These are phyloP conservation scores for Pseudogymnoascus sp. DNA, from an alignment of 2,329 filamentous ascomycete species.

Conservation along the genomic window DNA sequence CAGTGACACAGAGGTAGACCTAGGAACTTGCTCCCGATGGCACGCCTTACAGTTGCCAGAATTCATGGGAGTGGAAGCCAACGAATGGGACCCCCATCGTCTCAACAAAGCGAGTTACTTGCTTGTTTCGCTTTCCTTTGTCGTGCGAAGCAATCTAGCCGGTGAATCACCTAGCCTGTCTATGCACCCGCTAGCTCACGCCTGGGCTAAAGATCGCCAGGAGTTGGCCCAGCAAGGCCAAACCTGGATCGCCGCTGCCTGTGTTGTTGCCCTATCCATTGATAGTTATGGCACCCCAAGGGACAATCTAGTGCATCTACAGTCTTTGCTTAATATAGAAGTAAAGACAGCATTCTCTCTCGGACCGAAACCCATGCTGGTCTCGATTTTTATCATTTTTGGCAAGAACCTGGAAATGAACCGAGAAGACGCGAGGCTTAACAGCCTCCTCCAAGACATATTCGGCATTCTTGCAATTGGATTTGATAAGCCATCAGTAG, in stretches of 20 bases:
- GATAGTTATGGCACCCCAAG: constrained; percentile 4
- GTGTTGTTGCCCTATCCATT: constrained; percentile 18
- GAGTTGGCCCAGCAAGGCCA: neutral
- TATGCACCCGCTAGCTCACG: constrained; percentile 32
- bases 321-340: constrained; percentile 16
- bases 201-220: constrained; percentile 29
- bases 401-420: constrained; percentile 12
- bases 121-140: constrained; percentile 27
- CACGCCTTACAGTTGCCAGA: constrained; percentile 18
- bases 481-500: constrained; percentile 12
- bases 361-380: constrained; percentile 8
- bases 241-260: constrained; percentile 16
- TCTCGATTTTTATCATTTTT: constrained; percentile 15
- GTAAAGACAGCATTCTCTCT: constrained; percentile 10
- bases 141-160: constrained; percentile 15
- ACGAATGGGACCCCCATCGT: constrained; percentile 26
- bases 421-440: constrained; percentile 16
- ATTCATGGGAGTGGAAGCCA: constrained; percentile 16
- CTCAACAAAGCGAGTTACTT: constrained; percentile 23
- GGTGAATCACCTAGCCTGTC: constrained; percentile 19
- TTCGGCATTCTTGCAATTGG: constrained; percentile 14
- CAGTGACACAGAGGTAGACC: neutral
- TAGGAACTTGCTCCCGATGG: constrained; percentile 13
- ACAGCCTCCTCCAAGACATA: constrained; percentile 13
- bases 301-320: constrained; percentile 13